Evolutionary conservation across 1,284 basidiomycete genomes (phyloP).

Genomic region (Leccinum brunneo-olivaceum): DNA sequence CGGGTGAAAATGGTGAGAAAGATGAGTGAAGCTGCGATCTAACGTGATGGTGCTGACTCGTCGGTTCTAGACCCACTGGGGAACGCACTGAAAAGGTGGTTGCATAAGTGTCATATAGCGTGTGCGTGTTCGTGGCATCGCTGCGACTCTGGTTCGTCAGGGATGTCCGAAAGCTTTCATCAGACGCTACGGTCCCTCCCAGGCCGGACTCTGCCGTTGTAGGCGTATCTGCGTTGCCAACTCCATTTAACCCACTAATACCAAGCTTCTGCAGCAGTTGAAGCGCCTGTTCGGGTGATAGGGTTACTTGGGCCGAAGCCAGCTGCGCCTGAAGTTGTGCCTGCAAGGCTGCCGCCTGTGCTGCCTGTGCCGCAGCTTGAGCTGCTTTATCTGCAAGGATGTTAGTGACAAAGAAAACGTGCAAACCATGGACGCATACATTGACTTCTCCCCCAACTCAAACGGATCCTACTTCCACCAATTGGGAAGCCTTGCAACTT

Average conservation of each 20-base stretch:
- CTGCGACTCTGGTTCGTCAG: constrained; percentile 21
- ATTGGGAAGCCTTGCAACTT: constrained; percentile 96
- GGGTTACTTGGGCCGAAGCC: constrained; percentile 24
- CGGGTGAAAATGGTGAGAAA: constrained; percentile 60
- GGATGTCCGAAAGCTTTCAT: constrained; percentile 29
- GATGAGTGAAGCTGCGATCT: constrained; percentile 32
- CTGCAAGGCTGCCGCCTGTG: constrained; percentile 64
- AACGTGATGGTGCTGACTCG: constrained; percentile 15
- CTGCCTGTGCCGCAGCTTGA: constrained; percentile 78
- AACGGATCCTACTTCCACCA: constrained; percentile 81
- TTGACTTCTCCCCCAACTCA: constrained; percentile 92
- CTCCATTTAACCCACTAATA: constrained; percentile 36
- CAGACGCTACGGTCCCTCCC: constrained; percentile 16
- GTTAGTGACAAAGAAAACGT: constrained; percentile 5
- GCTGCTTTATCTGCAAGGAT: constrained; percentile 67
- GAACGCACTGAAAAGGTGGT: constrained; percentile 13
- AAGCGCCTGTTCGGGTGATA: constrained; percentile 64
- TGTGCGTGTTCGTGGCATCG: constrained; percentile 16
- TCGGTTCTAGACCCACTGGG: constrained; percentile 11
- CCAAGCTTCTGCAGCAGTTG: constrained; percentile 60
- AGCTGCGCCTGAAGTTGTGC: constrained; percentile 39
- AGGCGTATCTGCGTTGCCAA: constrained; percentile 16
- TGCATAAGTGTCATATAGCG: constrained; percentile 19
- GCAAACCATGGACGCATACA: constrained; percentile 44
- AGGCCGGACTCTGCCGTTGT: constrained; percentile 10